Percentiles rank a stretch among this genome's conserved stretches.
Evolutionary conservation across 2,329 filamentous ascomycete species (phyloP).

Genomic region (Fusarium sp.): DNA sequence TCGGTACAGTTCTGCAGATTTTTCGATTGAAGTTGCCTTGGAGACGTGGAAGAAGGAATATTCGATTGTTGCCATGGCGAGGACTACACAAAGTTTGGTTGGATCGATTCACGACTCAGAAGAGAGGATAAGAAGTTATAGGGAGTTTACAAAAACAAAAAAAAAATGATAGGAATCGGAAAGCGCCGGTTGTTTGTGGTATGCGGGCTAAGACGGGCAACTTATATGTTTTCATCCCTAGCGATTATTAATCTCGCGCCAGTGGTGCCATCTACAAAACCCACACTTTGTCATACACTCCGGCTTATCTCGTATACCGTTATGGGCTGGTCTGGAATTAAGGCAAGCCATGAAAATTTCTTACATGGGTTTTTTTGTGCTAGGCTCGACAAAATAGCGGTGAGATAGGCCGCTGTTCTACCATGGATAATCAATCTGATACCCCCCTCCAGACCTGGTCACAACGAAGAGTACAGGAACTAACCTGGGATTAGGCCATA

Average conservation of each 20-base stretch:
- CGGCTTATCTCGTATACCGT: background rate
- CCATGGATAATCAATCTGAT: background rate
- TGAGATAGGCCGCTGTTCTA: background rate
- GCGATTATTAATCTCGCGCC: background rate
- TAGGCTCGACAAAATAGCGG: background rate
- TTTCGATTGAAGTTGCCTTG: background rate
- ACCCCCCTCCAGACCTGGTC: background rate
- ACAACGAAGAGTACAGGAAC: background rate
- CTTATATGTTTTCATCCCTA: background rate
- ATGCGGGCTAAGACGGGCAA: background rate
- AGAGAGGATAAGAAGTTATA: no score
- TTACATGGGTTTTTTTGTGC: no score
- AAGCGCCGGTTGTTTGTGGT: background rate
- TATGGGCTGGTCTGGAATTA: background rate
- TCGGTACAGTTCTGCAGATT: background rate
- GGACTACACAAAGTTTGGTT: background rate
- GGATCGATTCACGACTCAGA: no score
- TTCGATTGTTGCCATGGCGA: background rate
- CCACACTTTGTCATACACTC: background rate
- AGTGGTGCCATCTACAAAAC: background rate
- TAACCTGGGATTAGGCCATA: background rate
- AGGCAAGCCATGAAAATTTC: background rate
- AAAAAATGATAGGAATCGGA: background rate
- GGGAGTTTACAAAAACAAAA: no score
- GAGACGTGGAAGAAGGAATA: background rate